Conservation (phyloP, 2,329 filamentous ascomycete genomes). For the Cephalotrichum gorgonifer region DNA sequence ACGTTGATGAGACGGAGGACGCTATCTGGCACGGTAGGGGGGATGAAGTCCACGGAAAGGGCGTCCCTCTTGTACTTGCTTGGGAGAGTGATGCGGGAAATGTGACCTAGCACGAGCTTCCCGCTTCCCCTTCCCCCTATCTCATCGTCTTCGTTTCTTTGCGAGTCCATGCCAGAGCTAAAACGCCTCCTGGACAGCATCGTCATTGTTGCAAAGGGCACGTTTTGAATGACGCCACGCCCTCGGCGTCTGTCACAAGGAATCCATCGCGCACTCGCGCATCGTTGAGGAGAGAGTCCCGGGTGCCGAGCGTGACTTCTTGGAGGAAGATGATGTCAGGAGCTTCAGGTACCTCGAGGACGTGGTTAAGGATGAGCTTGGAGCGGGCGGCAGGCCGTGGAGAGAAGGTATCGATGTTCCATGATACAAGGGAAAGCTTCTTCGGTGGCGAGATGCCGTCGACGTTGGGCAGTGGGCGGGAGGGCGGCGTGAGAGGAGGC, state of each 20-base stretch:
- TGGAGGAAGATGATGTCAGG: background rate
- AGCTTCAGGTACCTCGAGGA: background rate
- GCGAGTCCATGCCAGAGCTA: background rate
- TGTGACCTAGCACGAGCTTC: background rate
- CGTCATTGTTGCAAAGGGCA: background rate
- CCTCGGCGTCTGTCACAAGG: background rate
- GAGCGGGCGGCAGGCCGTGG: background rate
- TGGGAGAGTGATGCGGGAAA: background rate
- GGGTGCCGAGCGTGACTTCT: background rate
- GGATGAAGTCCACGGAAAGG: background rate
- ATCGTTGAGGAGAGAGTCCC: background rate
- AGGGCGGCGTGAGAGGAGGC: no score
- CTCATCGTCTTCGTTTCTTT: background rate
- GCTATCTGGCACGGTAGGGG: background rate
- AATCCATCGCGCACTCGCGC: background rate
- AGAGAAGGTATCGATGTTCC: background rate
- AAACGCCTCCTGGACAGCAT: background rate
- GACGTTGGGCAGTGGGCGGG: background rate
- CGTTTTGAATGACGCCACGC: background rate
- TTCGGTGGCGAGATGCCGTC: background rate
- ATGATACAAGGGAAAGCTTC: background rate
- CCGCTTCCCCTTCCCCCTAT: background rate
- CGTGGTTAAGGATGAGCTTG: background rate
- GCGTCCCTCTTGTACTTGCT: background rate
- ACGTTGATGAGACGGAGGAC: background rate